Conservation (phyloP, 2,329 filamentous ascomycete species). For the Ilyonectria mors-panacis region DNA sequence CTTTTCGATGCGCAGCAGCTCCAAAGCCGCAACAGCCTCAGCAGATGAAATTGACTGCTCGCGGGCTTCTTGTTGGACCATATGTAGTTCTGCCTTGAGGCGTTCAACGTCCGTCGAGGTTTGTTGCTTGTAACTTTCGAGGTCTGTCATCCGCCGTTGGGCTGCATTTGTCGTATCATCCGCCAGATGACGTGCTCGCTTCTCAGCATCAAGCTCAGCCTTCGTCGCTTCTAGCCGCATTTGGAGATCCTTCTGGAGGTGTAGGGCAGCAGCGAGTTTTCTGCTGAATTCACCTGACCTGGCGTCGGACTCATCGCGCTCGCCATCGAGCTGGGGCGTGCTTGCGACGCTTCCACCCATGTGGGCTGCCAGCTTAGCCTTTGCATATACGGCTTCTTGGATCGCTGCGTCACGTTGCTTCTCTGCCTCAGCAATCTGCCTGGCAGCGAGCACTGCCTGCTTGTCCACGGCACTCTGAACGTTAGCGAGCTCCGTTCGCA, state of each 20-base stretch:
- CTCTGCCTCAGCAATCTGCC: conserved; percentile 93
- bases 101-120: conserved; percentile 88
- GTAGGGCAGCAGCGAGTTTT: conserved; percentile 86
- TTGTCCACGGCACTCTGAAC: conserved; percentile 92
- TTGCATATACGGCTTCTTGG: conserved; percentile 94
- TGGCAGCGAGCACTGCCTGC: conserved; percentile 87
- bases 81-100: conserved; percentile 87
- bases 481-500: conserved; percentile 90
- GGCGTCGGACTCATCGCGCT: conserved; percentile 71
- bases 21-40: conserved; percentile 81
- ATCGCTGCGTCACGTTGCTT: conserved; percentile 96
- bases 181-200: conserved; percentile 83
- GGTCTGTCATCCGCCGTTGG: conserved; percentile 84
- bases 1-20: conserved; percentile 89
- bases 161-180: conserved; percentile 90
- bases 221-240: conserved; percentile 79
- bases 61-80: conserved; percentile 81
- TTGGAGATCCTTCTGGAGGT: conserved; percentile 85
- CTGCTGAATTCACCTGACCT: conserved; percentile 79
- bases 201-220: conserved; percentile 85
- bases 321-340: conserved; percentile 71
- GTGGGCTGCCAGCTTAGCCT: conserved; percentile 90
- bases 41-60: conserved; percentile 85
- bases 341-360: conserved; percentile 73
- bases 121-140: conserved; percentile 87